A percentile compares a stretch with the other conserved stretches of the same genome.
Evolutionary conservation across 148 eudicot species (phyloP).

Genomic region (Arctostaphylos glauca): DNA sequence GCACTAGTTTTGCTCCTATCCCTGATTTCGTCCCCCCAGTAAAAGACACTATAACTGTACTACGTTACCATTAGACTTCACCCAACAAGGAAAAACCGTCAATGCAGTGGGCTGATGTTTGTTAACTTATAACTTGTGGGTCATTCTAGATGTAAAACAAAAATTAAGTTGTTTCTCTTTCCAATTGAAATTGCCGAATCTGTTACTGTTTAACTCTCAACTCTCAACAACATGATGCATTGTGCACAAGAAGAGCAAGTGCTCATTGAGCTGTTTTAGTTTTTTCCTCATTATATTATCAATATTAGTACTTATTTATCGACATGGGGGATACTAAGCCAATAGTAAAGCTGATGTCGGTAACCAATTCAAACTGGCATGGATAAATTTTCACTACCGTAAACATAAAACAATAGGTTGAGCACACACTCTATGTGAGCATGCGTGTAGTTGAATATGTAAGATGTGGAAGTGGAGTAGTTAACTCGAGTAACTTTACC

Average conservation of each 20-base stretch:
- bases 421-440: no score
- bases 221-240: not conserved
- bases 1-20: not conserved
- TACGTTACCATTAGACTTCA: not conserved
- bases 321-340: not conserved
- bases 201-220: no score
- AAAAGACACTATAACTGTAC: not conserved
- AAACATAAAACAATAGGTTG: no score
- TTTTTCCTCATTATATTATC: not conserved
- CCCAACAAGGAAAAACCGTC: not conserved
- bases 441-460: no score
- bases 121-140: not conserved
- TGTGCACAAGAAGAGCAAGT: not conserved
- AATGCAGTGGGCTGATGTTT: not conserved
- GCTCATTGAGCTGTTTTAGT: not conserved
- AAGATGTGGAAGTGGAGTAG: no score
- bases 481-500: no score
- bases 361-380: not conserved
- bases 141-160: not conserved
- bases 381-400: no score
- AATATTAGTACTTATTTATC: not conserved
- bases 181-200: not conserved
- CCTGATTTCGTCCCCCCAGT: not conserved
- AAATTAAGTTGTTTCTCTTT: not conserved
- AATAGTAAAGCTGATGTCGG: not conserved